phyloP scores from a whole-genome alignment of 2,329 filamentous ascomycete genomes.

The Xylaria digitata region DNA sequence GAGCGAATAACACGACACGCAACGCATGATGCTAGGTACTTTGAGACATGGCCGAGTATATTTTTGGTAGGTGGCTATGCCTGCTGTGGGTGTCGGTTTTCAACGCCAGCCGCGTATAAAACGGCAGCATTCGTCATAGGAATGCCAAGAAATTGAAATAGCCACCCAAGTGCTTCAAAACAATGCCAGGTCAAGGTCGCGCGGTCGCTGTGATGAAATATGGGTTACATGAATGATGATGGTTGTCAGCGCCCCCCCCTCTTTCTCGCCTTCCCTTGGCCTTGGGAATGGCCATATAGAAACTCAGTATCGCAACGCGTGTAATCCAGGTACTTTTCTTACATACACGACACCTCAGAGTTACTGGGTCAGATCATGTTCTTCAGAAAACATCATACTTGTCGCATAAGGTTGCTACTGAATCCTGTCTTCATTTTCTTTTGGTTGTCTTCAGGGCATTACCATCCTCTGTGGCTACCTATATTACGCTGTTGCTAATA shows the following conservation, averaged over 20 bases:
- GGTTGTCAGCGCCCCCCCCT: constrained; percentile 15
- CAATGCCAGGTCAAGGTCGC: constrained; percentile 18
- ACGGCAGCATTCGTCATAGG: constrained; percentile 36
- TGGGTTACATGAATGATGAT: constrained; percentile 32
- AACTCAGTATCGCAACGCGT: constrained; percentile 13
- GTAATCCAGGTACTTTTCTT: constrained; percentile 1
- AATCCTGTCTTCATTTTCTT: constrained; percentile 30
- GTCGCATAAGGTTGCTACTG: constrained; percentile 20
- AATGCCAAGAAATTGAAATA: constrained; percentile 33
- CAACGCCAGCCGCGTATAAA: constrained; percentile 21
- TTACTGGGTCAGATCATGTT: constrained; percentile 24
- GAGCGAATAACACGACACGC: constrained; percentile 1
- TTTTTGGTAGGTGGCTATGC: constrained; percentile 37
- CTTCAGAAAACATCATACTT: constrained; percentile 3
- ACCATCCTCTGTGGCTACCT: background rate
- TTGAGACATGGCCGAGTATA: constrained; percentile 36
- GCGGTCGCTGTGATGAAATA: constrained; percentile 12
- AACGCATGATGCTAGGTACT: constrained; percentile 27
- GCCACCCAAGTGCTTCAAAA: constrained; percentile 21
- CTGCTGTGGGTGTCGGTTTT: constrained; percentile 22
- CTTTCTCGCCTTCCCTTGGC: constrained; percentile 10
- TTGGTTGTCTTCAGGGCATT: constrained; percentile 1
- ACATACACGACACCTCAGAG: constrained; percentile 1
- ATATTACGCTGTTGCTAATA: constrained; percentile 11
- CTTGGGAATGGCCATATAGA: constrained; percentile 1